Evolutionary conservation across 805 yeast species (phyloP).

Genomic region (Hagleromyces aurorensis): DNA sequence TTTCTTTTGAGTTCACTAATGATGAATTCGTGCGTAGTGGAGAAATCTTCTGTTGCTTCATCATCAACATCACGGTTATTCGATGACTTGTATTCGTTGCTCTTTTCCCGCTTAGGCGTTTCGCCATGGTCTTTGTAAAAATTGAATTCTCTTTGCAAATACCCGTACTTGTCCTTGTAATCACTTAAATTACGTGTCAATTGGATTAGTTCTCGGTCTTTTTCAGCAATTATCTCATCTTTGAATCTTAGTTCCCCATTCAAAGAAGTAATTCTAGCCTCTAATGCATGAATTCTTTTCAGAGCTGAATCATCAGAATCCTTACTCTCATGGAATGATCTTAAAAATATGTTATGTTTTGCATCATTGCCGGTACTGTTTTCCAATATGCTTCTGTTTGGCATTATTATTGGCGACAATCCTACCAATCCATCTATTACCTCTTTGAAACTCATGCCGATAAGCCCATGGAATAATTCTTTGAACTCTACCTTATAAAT

Average conservation of each 20-base stretch:
- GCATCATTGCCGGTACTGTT: constrained; percentile 1
- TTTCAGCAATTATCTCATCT: constrained; percentile 14
- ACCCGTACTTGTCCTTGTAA: constrained; percentile 23
- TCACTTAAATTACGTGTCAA: constrained; percentile 13
- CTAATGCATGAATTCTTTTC: constrained; percentile 4
- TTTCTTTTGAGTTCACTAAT: constrained; percentile 25
- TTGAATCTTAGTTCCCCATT: constrained; percentile 15
- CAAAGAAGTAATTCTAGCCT: constrained; percentile 9
- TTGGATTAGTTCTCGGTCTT: constrained; percentile 15
- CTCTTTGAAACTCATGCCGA: constrained; percentile 28
- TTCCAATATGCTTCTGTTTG: constrained; percentile 3
- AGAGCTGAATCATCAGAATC: no score
- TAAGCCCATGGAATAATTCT: constrained; percentile 25
- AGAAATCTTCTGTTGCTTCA: constrained; percentile 1
- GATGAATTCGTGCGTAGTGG: constrained; percentile 23
- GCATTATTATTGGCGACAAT: constrained; percentile 10
- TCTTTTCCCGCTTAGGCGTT: constrained; percentile 6
- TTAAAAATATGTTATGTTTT: not conserved
- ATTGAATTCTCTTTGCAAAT: constrained; percentile 22
- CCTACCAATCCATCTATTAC: constrained; percentile 17
- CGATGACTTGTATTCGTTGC: no score
- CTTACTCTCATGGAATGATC: no score
- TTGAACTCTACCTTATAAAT: constrained; percentile 30
- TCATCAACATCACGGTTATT: not conserved
- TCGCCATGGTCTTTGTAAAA: constrained; percentile 22